Conservation (phyloP, 768 basidiomycete genomes). For the Infundibulicybe gibba region DNA sequence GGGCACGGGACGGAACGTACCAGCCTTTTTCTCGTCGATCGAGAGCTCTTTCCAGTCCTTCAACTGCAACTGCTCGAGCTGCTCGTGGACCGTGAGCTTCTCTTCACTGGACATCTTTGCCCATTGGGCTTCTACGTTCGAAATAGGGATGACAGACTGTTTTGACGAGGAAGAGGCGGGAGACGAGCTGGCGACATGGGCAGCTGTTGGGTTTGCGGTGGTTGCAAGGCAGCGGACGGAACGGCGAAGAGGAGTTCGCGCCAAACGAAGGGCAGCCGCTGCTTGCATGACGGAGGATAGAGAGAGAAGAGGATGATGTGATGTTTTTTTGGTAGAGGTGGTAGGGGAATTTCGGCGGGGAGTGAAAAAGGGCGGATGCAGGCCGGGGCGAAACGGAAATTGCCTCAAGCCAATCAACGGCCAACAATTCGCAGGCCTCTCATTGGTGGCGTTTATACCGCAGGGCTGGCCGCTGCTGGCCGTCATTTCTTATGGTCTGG, state of each 20-base stretch:
- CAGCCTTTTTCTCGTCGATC: slow-evolving; percentile 96
- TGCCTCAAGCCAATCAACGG: too few species aligned
- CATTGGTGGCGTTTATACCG: too few species aligned
- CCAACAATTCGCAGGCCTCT: too few species aligned
- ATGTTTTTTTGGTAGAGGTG: slow-evolving; percentile 9
- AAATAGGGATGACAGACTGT: slow-evolving; percentile 58
- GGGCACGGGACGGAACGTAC: slow-evolving; percentile 47
- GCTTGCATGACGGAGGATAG: slow-evolving; percentile 39
- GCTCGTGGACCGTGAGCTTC: slow-evolving; percentile 75
- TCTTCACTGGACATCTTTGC: slow-evolving; percentile 62
- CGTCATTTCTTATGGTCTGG: too few species aligned
- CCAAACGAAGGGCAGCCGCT: slow-evolving; percentile 42
- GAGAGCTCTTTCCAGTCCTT: slow-evolving; percentile 93
- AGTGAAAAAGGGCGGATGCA: slow-evolving; percentile 6
- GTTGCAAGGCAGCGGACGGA: slow-evolving; percentile 45
- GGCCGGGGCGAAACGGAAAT: too few species aligned
- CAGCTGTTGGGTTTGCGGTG: slow-evolving; percentile 34
- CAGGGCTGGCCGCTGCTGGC: too few species aligned
- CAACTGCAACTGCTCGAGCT: slow-evolving; percentile 90
- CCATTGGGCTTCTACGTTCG: slow-evolving; percentile 96
- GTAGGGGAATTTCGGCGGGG: slow-evolving; percentile 2
- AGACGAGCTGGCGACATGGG: slow-evolving; percentile 28
- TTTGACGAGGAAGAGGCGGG: slow-evolving; percentile 27
- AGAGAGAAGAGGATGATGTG: slow-evolving; percentile 3
- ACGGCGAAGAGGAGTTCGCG: slow-evolving; percentile 36